Percentiles rank a stretch among this genome's conserved stretches.
Conservation (phyloP, 352 stramenopile species). For the Globisporangium lucens region DNA sequence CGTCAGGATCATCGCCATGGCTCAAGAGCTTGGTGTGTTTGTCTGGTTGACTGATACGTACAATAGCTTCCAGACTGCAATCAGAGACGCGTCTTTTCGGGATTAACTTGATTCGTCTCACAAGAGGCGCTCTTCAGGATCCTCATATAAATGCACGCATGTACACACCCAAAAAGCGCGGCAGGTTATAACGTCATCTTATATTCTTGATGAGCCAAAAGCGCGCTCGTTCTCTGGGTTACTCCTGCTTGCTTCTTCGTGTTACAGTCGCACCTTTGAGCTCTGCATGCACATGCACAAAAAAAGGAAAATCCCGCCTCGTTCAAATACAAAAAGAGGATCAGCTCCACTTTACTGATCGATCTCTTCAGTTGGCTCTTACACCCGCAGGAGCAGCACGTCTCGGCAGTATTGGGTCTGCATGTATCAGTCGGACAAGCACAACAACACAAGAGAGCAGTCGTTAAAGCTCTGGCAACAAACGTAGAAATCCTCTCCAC, state of each 20-base stretch:
- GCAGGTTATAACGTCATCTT: slow-evolving; percentile 5
- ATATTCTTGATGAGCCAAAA: slow-evolving; percentile 11
- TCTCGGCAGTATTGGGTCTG: slow-evolving; percentile 22
- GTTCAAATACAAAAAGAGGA: background rate
- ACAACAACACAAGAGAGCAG: slow-evolving; percentile 14
- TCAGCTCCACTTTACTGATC: background rate
- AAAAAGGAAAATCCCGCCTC: background rate
- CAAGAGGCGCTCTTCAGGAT: background rate
- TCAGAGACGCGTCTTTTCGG: background rate
- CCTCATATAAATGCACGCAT: no score
- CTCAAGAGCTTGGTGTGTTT: background rate
- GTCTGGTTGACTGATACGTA: background rate
- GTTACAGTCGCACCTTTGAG: background rate
- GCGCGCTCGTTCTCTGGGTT: background rate
- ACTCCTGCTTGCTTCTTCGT: background rate
- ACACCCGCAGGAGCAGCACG: slow-evolving; percentile 22
- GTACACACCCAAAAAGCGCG: no score
- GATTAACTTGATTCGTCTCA: background rate
- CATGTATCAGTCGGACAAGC: slow-evolving; percentile 9
- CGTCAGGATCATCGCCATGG: slow-evolving; percentile 84
- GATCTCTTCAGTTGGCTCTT: background rate
- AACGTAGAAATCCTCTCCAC: background rate
- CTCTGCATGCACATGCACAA: slow-evolving; percentile 1
- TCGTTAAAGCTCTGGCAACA: background rate
- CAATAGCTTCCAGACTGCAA: background rate